Evolutionary conservation across 495 filamentous ascomycete genomes (phyloP), one percentile per base, ranked within the genome.

Genomic region (Coniosporium apollinis): DNA sequence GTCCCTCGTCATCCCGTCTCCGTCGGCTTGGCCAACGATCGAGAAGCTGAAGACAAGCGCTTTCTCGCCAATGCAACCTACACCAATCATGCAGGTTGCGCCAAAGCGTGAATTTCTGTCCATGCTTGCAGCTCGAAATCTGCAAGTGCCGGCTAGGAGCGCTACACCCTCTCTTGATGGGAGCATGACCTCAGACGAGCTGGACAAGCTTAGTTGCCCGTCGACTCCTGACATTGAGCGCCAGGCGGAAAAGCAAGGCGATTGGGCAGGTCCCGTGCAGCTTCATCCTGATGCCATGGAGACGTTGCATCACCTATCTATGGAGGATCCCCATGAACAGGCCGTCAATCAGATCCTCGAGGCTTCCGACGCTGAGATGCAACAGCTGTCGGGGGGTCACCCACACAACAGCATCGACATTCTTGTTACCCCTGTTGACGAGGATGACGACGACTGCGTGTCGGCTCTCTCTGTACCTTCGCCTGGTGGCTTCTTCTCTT

Each of bases 401-500:
- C 41, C 46, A 22, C 34, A 40, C 1, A 38, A 43, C 18, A 33
- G 49, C 7, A 49, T 42, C 6, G 24, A 41, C 28, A 43, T 36
- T 30, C 39, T 58, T 14, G 38, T 39, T 13, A 36, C 39, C 10
- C 30, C 44, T 3, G 16, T 48, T 8, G 57, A 55, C 41, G 58
- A 58, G n/a, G 59, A 58, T 32, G 58, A 62, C 43, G 30, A 67
- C 59, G 30, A 58, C 60, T 73, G 40, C 62, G 66, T 54, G 60
- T 93, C 37, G 74, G 82, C 34, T 2, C 45, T 61, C 3, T 52
- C 49, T 8, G 83, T 94, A 32, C 85, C 85, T 2, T 92, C 85
- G 1, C 85, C 85, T 0, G 80, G 82, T 18, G 82, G 80, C 0
- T 93, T 94, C 63, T 94, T 94, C 53, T 76, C 82, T 14, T 82